Conservation (phyloP, 176 grass and related monocot genomes). For the Oryza punctata region DNA sequence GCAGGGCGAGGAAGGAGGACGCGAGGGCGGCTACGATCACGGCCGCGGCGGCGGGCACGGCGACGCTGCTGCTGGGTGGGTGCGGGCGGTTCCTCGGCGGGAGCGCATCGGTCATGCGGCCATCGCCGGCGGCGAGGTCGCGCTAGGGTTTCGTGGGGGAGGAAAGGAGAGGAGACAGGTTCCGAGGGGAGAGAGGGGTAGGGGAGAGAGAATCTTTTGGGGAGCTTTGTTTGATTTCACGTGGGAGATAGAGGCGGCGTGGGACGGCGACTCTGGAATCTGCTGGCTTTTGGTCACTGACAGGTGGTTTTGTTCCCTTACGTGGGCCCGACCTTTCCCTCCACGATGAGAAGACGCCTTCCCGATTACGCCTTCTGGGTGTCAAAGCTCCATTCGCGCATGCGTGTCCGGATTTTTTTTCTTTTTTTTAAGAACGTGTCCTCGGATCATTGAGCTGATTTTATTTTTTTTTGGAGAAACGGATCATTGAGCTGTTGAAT, state of each 20-base stretch:
- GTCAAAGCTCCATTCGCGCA: not conserved
- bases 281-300: constrained; percentile 6
- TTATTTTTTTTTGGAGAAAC: too few species aligned
- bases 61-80: not conserved
- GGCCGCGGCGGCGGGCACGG: constrained; percentile 26
- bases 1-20: constrained; percentile 40
- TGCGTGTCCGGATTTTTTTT: too few species aligned
- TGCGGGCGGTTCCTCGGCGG: not conserved
- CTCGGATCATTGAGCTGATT: too few species aligned
- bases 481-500: too few species aligned
- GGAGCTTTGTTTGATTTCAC: constrained; percentile 12
- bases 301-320: not conserved
- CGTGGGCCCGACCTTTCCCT: not conserved
- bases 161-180: too few species aligned
- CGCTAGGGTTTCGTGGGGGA: constrained; percentile 63
- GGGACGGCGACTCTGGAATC: constrained; percentile 29
- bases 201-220: constrained; percentile 23
- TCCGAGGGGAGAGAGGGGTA: constrained; percentile 23
- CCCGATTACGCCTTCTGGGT: not conserved
- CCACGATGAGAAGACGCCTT: not conserved
- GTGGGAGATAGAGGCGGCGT: constrained; percentile 17
- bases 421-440: too few species aligned
- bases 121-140: constrained; percentile 53
- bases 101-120: constrained; percentile 45
- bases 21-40: constrained; percentile 48